phyloP scores from a whole-genome alignment of 148 eudicot species.

The Oxyria digyna region DNA sequence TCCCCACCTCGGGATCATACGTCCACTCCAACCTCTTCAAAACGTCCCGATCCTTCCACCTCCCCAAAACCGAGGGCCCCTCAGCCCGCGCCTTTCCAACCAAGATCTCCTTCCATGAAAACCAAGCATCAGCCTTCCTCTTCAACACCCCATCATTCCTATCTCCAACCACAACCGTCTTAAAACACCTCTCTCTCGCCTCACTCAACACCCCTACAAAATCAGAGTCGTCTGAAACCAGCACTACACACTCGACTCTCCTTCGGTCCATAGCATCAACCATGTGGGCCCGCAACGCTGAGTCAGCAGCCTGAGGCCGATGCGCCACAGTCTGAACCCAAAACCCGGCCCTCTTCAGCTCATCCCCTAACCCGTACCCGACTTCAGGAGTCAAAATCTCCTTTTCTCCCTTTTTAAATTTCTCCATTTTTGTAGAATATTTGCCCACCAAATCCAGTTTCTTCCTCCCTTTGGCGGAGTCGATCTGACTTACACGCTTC shows the following conservation, averaged over 20 bases:
- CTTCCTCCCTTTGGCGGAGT: constrained; percentile 53
- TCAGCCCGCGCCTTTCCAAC: constrained; percentile 59
- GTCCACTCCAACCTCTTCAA: constrained; percentile 70
- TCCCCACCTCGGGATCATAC: constrained; percentile 40
- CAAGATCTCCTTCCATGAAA: constrained; percentile 76
- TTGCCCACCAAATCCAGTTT: constrained; percentile 54
- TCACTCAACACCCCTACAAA: constrained; percentile 53
- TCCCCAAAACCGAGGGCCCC: constrained; percentile 56
- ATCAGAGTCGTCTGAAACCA: constrained; percentile 78
- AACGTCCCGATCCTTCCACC: constrained; percentile 70
- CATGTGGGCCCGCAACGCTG: constrained; percentile 46
- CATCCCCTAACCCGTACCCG: constrained; percentile 69
- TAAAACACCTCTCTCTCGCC: constrained; percentile 69
- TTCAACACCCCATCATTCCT: constrained; percentile 50
- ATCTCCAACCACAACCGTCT: constrained; percentile 81
- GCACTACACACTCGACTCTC: constrained; percentile 39
- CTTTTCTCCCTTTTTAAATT: constrained; percentile 46
- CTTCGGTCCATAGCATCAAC: constrained; percentile 65
- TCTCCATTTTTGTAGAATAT: constrained; percentile 63
- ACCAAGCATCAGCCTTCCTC: constrained; percentile 61
- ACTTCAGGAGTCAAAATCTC: constrained; percentile 58
- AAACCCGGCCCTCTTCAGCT: constrained; percentile 68
- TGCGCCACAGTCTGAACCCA: constrained; percentile 58
- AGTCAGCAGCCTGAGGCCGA: constrained; percentile 63
- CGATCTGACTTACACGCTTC: constrained; percentile 61